Percentiles rank a stretch among this genome's conserved stretches.
Evolutionary conservation across 371 early-diverging fungal genomes (phyloP).

Genomic region (Syncephalastrum contaminatum): DNA sequence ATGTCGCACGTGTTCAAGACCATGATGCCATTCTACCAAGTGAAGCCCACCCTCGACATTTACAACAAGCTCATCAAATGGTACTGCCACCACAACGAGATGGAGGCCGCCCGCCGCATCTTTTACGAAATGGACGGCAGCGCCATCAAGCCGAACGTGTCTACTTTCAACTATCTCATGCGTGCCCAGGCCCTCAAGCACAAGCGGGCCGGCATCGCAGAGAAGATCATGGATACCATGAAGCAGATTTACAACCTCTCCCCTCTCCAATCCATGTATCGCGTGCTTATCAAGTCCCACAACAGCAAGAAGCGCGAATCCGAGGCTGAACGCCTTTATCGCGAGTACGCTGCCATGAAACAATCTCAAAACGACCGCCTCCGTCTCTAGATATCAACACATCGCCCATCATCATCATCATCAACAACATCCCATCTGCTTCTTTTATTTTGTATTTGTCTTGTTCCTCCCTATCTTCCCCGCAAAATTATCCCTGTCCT

Average conservation of each 20-base stretch:
- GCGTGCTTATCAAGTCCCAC: constrained; percentile 36
- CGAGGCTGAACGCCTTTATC: constrained; percentile 31
- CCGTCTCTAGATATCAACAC: too few species aligned
- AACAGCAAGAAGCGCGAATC: constrained; percentile 33
- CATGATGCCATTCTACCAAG: constrained; percentile 32
- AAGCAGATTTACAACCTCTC: constrained; percentile 26
- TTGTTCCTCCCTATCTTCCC: too few species aligned
- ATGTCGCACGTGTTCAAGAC: constrained; percentile 31
- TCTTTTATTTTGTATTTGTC: too few species aligned
- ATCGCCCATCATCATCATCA: too few species aligned
- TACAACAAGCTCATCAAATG: constrained; percentile 42
- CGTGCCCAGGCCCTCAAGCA: constrained; percentile 40
- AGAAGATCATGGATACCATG: constrained; percentile 40
- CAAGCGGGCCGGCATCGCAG: constrained; percentile 31
- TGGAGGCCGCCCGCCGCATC: constrained; percentile 29
- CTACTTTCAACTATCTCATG: constrained; percentile 43
- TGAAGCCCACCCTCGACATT: constrained; percentile 23
- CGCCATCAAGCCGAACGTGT: constrained; percentile 32
- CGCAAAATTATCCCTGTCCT: too few species aligned
- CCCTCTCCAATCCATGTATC: constrained; percentile 41
- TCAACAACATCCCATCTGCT: too few species aligned
- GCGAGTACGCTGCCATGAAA: constrained; percentile 9
- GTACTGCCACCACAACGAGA: constrained; percentile 33
- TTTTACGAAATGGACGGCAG: constrained; percentile 40
- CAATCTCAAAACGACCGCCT: not conserved